Conservation (phyloP, 2,329 filamentous ascomycete species). For the Aspergillus niger region DNA sequence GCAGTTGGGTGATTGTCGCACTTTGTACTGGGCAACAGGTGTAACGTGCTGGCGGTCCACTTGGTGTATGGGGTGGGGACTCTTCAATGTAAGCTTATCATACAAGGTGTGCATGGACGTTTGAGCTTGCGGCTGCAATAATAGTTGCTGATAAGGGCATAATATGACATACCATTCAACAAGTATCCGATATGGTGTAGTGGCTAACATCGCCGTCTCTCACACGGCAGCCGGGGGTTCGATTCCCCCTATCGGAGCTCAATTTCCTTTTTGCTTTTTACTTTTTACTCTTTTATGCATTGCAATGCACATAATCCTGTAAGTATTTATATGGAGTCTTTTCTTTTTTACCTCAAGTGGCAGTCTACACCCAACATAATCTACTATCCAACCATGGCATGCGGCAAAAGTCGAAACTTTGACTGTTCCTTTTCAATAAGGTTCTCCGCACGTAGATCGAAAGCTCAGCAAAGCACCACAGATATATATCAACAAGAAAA, state of each 20-base stretch:
- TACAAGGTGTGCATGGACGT: not conserved
- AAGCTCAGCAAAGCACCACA: too few relatives aligned
- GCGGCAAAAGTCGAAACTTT: too few relatives aligned
- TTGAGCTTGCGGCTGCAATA: not conserved
- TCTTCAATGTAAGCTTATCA: not conserved
- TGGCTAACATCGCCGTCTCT: conserved; percentile 28
- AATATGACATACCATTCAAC: not conserved
- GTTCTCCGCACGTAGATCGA: too few relatives aligned
- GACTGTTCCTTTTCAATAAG: too few relatives aligned
- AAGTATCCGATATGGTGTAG: conserved; percentile 25
- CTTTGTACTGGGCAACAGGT: not conserved
- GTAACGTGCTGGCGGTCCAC: not conserved
- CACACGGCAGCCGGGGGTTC: conserved; percentile 23
- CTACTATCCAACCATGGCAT: too few relatives aligned
- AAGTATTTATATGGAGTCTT: too few relatives aligned
- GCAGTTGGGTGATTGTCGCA: not conserved
- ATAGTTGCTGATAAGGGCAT: not conserved
- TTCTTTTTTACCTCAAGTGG: too few relatives aligned
- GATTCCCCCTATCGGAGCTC: conserved; percentile 19
- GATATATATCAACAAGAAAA: too few relatives aligned
- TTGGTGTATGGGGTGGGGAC: not conserved
- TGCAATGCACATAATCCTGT: too few relatives aligned
- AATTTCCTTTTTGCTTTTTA: not conserved
- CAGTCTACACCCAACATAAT: too few relatives aligned
- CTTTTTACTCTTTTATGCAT: not conserved